Percentiles rank a stretch among this genome's conserved stretches.
These are phyloP conservation scores for Cercospora sp. DNA, from an alignment of 2,329 filamentous ascomycete species.

Conservation along the genomic window DNA sequence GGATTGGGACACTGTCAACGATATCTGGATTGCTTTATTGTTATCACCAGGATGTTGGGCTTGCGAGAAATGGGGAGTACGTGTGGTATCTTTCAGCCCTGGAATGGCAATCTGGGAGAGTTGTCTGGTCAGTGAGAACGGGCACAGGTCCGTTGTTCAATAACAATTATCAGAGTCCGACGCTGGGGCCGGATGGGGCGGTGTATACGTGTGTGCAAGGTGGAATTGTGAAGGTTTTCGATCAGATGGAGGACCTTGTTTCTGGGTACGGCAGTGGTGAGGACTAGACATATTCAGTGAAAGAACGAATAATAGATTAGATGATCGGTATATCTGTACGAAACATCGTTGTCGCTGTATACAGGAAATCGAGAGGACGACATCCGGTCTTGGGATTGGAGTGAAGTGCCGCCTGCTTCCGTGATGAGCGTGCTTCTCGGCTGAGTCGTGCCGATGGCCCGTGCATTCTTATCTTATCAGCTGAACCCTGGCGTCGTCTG, in stretches of 20 bases:
- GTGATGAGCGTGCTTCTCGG: slow-evolving; percentile 1
- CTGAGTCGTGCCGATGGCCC: background rate
- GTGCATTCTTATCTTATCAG: background rate
- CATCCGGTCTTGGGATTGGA: background rate
- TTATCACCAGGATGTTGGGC: background rate
- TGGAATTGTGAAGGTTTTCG: background rate
- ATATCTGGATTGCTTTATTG: background rate
- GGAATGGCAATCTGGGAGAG: background rate
- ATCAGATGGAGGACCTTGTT: background rate
- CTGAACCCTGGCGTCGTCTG: slow-evolving; percentile 1
- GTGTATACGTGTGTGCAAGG: background rate
- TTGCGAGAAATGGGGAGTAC: background rate
- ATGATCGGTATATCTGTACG: background rate
- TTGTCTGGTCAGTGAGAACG: background rate
- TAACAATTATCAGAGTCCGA: background rate
- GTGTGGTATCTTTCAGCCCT: background rate
- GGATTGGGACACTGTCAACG: background rate
- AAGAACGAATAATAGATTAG: background rate
- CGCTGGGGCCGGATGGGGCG: background rate
- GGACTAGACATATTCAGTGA: background rate
- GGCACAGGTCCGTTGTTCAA: background rate
- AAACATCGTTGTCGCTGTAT: background rate
- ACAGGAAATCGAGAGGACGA: background rate
- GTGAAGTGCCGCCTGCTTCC: background rate
- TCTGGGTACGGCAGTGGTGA: background rate